phyloP scores from a whole-genome alignment of 257 asterid genomes.

The Nicotiana attenuata region DNA sequence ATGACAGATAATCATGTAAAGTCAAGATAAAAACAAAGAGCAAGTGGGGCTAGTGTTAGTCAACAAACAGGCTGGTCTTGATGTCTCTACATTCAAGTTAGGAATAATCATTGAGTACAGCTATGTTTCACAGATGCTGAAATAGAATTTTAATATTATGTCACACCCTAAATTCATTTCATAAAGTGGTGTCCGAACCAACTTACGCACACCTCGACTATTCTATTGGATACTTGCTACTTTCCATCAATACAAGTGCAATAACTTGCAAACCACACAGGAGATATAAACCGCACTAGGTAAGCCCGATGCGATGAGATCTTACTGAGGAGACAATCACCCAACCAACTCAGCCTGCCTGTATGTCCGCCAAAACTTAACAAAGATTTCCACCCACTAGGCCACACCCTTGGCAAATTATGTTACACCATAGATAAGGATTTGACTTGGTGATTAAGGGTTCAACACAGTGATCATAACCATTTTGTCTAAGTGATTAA shows the following conservation, averaged over 20 bases:
- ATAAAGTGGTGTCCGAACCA: background rate
- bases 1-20: background rate
- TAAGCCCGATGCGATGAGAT: too few relatives aligned
- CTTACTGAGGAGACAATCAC: too few relatives aligned
- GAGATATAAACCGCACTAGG: too few relatives aligned
- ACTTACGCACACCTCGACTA: background rate
- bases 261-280: too few relatives aligned
- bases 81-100: constrained; percentile 9
- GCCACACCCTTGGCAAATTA: background rate
- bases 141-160: background rate
- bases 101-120: constrained; percentile 6
- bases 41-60: constrained; percentile 15
- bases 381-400: background rate
- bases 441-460: background rate
- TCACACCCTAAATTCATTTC: background rate
- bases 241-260: background rate
- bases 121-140: background rate
- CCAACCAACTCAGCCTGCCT: too few relatives aligned
- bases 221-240: background rate
- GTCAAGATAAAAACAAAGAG: background rate
- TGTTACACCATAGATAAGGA: constrained; percentile 19
- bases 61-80: constrained; percentile 52
- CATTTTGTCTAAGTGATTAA: background rate
- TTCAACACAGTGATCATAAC: background rate
- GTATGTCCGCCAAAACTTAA: background rate